Evolutionary conservation across 345 rosid species (phyloP), one percentile per base, ranked within the genome.

Genomic region (Acer campestre): DNA sequence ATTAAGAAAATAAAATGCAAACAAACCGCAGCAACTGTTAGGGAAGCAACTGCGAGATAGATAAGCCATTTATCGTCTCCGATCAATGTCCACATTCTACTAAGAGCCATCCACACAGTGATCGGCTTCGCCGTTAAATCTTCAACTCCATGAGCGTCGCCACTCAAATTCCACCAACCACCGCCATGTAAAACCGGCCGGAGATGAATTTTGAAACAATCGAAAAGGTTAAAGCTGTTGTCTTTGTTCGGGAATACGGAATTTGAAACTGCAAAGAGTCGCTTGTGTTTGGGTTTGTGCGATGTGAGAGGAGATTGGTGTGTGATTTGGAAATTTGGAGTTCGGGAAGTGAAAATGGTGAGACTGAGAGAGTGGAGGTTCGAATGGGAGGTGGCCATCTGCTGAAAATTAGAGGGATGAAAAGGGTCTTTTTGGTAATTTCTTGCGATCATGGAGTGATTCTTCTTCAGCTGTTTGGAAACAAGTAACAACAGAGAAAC

Each of bases 21-120:
- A 80, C 88, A 68, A 64, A 84, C 83, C 51, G 89, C 89, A n/a
- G 90, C 89, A n/a, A 76, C 42, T 20, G 71, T 31, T 67, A 87
- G 82, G 69, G 85, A 80, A 62, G 75, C 82, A 31, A 87, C 67
- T 1, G 86, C 92, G 7, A 80, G 61, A 55, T 70, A 84, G 35
- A 84, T 25, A 63, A 87, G 77, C 89, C 86, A 81, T 49, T 79
- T 79, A 20, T 87, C 86, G 20, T 79, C 73, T 27, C 82, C 88
- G 67, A 89, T 73, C 72, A 85, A 77, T 10, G 46, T 42, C 92
- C 90, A 89, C 82, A 85, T 81, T 82, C 79, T 80, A 48, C 74
- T 40, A 61, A 89, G 83, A 68, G 86, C 84, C 10, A 23, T 23
- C 78, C 17, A 16, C 76, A 74, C 86, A 4, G 86, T 85, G 13